Conservation (phyloP, 164 flowering plant genomes). For the Vitis riparia region DNA sequence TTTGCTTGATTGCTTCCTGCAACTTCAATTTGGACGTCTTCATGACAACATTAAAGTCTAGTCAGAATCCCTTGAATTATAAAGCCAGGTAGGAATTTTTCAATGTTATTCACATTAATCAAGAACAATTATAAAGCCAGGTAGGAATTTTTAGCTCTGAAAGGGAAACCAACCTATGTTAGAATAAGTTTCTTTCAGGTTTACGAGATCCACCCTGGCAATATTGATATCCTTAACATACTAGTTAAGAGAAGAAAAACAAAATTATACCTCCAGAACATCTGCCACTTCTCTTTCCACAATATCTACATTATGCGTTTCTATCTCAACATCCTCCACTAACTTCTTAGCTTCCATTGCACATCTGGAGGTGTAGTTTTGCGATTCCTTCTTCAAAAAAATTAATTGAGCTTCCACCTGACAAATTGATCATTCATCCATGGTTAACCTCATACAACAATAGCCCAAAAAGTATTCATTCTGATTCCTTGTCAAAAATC, state of each 20-base stretch:
- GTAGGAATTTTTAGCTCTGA: too few species aligned
- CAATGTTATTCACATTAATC: not conserved
- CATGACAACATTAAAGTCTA: constrained; percentile 9
- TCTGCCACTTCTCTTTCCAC: constrained; percentile 64
- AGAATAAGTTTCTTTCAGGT: too few species aligned
- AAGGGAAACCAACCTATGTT: too few species aligned
- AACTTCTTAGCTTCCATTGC: constrained; percentile 49
- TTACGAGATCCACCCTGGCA: too few species aligned
- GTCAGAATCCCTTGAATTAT: not conserved
- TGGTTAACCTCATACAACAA: too few species aligned
- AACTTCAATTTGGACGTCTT: constrained; percentile 49
- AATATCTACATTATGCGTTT: constrained; percentile 37
- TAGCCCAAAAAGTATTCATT: not conserved
- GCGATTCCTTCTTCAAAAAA: constrained; percentile 52
- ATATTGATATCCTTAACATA: not conserved
- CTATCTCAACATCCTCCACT: constrained; percentile 46
- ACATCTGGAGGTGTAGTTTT: constrained; percentile 50
- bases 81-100: too few species aligned
- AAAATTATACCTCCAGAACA: constrained; percentile 46
- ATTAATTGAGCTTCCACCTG: constrained; percentile 63
- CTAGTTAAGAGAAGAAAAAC: not conserved
- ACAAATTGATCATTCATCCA: not conserved
- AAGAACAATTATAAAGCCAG: too few species aligned
- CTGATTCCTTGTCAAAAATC: not conserved
- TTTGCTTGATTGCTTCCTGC: constrained; percentile 48